Conservation (phyloP, 257 asterid species). For the Lycium ferocissimum region DNA sequence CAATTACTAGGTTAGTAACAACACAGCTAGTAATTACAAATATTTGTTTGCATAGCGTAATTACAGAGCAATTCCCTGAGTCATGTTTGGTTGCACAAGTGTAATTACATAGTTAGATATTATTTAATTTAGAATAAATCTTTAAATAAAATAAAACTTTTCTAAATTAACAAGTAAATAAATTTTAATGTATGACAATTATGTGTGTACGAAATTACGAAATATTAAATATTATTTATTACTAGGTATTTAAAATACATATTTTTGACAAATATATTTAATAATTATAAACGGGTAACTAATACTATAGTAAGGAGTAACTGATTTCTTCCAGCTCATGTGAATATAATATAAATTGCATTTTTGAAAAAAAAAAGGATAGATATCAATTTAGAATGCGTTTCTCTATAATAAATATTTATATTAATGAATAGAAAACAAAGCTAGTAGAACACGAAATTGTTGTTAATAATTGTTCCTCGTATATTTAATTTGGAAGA, state of each 20-base stretch:
- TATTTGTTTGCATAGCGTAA: not conserved
- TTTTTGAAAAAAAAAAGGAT: not conserved
- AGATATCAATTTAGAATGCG: not conserved
- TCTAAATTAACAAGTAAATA: not conserved
- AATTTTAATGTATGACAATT: not conserved
- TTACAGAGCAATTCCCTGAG: not conserved
- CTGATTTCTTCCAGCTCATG: not conserved
- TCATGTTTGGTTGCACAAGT: slow-evolving; percentile 8
- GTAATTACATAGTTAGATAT: not conserved
- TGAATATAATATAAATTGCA: not conserved
- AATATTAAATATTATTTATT: not conserved
- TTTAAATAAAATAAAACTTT: not conserved
- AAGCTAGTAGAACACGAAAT: not conserved
- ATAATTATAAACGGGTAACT: not conserved
- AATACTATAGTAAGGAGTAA: not conserved
- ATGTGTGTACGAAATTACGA: not conserved
- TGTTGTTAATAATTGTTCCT: not conserved
- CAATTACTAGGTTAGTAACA: not conserved
- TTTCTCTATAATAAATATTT: not conserved
- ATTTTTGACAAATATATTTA: not conserved
- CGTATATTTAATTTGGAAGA: not conserved
- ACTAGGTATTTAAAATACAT: not conserved
- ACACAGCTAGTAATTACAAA: not conserved
- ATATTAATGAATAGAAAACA: not conserved
- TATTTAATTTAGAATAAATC: not conserved